Percentiles rank a stretch among this genome's conserved stretches.
phyloP scores from a whole-genome alignment of 2,329 filamentous ascomycete genomes.

The Penicillium sp. region DNA sequence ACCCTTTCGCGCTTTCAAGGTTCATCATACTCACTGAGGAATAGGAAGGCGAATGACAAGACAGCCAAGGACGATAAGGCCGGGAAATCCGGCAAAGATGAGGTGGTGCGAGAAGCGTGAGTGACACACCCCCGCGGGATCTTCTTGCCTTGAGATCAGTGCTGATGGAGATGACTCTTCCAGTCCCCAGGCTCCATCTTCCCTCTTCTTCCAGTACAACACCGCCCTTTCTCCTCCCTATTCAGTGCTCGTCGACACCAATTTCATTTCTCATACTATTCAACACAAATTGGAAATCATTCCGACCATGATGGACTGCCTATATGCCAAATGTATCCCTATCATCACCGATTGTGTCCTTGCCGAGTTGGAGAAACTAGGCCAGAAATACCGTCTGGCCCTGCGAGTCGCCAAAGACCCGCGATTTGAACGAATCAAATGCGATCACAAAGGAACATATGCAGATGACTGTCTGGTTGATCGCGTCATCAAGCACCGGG shows the following conservation, averaged over 20 bases:
- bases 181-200: constrained; percentile 75
- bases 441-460: constrained; percentile 86
- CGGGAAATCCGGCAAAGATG: constrained; percentile 17
- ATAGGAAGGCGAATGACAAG: constrained; percentile 24
- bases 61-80: constrained; percentile 19
- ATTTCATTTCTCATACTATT: constrained; percentile 88
- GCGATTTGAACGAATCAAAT: constrained; percentile 80
- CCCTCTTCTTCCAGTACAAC: constrained; percentile 89
- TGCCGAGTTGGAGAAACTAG: constrained; percentile 86
- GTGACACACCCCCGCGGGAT: background rate
- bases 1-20: background rate
- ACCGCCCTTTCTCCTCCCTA: constrained; percentile 83
- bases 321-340: constrained; percentile 88
- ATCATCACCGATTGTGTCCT: constrained; percentile 83
- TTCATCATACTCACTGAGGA: constrained; percentile 1
- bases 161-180: background rate
- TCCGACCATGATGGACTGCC: constrained; percentile 87
- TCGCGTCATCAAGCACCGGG: constrained; percentile 69
- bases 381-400: constrained; percentile 84
- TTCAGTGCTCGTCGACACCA: constrained; percentile 78
- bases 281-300: constrained; percentile 86
- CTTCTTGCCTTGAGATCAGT: background rate
- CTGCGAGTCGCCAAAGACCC: constrained; percentile 85
- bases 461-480: constrained; percentile 85
- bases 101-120: constrained; percentile 27